Conservation (phyloP, 208 protist genomes). For the Acanthamoeba pearcei region DNA sequence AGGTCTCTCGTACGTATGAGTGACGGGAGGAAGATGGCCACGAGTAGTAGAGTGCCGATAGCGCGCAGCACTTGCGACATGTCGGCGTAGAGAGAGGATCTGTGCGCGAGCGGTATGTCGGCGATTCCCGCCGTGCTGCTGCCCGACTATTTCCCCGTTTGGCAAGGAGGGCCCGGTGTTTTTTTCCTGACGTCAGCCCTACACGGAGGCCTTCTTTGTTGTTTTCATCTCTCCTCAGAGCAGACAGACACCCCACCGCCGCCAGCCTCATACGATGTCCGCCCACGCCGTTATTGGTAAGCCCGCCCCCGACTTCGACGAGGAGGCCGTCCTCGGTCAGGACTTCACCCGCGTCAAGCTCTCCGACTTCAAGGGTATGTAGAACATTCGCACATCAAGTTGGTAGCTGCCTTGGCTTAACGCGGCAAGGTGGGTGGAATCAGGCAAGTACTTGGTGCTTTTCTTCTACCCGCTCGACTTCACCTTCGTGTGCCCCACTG, state of each 20-base stretch:
- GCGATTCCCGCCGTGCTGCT: no score
- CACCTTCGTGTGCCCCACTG: constrained; percentile 98
- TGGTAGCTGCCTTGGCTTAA: not conserved
- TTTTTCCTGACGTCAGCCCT: no score
- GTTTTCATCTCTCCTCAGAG: not conserved
- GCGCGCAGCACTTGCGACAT: not conserved
- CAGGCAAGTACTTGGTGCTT: constrained; percentile 94
- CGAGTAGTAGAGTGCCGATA: not conserved
- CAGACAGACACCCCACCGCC: no score
- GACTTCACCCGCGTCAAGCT: constrained; percentile 52
- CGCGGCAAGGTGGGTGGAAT: not conserved
- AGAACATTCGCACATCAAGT: not conserved
- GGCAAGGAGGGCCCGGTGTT: no score
- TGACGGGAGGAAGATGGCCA: not conserved
- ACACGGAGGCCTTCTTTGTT: not conserved
- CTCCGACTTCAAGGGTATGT: constrained; percentile 32
- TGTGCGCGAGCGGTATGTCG: no score
- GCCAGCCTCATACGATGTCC: not conserved
- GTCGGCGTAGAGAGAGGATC: no score
- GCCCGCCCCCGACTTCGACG: not conserved
- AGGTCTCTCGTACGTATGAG: not conserved
- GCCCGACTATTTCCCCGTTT: no score
- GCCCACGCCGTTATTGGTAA: not conserved
- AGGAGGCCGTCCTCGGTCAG: constrained; percentile 58
- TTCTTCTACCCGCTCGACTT: constrained; percentile 98